Evolutionary conservation across 163 green algal species (phyloP), one percentile per base, ranked within the genome.

Genomic region (Volvox carteri): DNA sequence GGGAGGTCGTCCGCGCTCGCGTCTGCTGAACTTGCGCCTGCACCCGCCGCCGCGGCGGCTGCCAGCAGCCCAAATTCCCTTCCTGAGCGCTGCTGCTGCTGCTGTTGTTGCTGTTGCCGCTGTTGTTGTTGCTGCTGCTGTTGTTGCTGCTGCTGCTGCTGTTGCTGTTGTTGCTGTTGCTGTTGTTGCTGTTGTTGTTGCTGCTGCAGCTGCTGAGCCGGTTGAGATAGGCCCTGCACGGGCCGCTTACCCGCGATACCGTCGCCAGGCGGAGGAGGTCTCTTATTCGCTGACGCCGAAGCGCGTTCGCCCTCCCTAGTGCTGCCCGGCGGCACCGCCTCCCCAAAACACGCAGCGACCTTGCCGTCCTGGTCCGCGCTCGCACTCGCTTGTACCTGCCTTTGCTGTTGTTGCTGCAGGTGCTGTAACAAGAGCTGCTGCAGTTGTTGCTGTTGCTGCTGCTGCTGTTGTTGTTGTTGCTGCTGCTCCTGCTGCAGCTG

Each of bases 41-140:
- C 28, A 65, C 19, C 25, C 19, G 8, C 54, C 54, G 8, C 54
- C 16, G 50, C 12, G 50, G 16, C 50, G 6, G 54, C 8, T 19
- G 54, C 54, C 54, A 65, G 28, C 54, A 12, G 25, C 54, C 54
- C 19, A 30, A 19, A 65, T 23, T 30, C 54, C 54, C 54, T 11
- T 39, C 23, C 28, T 33, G 60, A n/a, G n/a, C n/a, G n/a, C n/a
- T n/a, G n/a, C n/a, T n/a, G n/a, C n/a, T n/a, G n/a, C n/a, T n/a
- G n/a, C n/a, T n/a, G n/a, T n/a, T n/a, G n/a, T n/a, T 75, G 48
- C 48, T 58, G 48, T 14, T 72, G 58, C 58, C 52, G 68, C 68
- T 78, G 68, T 21, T 75, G 65, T 23, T 67, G 56, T 23, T 67
- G 50, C 75, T 54, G n/a, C 4, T 41, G 14, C 50, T 30, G 8